Conservation (phyloP, 1,284 basidiomycete species). For the Ceratobasidium sp. region DNA sequence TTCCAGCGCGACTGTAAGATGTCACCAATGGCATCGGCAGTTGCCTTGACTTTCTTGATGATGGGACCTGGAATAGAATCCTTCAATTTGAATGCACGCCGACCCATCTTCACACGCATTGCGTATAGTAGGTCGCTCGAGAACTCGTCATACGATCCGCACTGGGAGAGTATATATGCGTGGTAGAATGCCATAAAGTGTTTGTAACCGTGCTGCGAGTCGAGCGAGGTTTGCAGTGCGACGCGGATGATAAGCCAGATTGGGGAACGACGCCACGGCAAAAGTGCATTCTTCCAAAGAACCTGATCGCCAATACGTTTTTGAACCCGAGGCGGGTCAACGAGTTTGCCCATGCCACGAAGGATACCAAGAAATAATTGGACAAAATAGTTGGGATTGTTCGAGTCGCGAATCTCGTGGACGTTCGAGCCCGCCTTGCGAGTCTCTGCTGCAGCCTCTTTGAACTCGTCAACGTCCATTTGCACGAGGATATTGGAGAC, state of each 20-base stretch:
- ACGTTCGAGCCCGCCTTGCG: slow-evolving; percentile 45
- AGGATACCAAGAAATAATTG: slow-evolving; percentile 54
- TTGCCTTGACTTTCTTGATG: slow-evolving; percentile 40
- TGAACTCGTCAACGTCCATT: slow-evolving; percentile 47
- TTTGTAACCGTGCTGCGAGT: slow-evolving; percentile 51
- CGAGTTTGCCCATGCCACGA: slow-evolving; percentile 46
- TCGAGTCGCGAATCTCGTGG: slow-evolving; percentile 47
- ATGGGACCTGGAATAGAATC: slow-evolving; percentile 41
- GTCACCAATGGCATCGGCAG: slow-evolving; percentile 37
- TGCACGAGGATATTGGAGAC: slow-evolving; percentile 49
- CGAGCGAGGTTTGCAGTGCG: slow-evolving; percentile 54
- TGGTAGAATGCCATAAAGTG: slow-evolving; percentile 55
- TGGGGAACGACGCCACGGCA: slow-evolving; percentile 46
- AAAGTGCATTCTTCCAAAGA: slow-evolving; percentile 42
- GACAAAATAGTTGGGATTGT: slow-evolving; percentile 54
- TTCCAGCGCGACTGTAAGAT: slow-evolving; percentile 49
- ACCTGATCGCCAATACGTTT: slow-evolving; percentile 58
- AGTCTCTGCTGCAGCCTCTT: slow-evolving; percentile 39
- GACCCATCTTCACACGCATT: slow-evolving; percentile 51
- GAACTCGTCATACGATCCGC: not conserved
- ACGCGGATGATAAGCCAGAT: slow-evolving; percentile 58
- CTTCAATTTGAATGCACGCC: slow-evolving; percentile 53
- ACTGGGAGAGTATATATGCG: slow-evolving; percentile 46
- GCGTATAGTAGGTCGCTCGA: slow-evolving; percentile 49
- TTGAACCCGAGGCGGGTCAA: slow-evolving; percentile 45